These are phyloP conservation scores for Penicillium longicatenatum DNA, from an alignment of 495 filamentous ascomycete genomes.

Conservation along the genomic window DNA sequence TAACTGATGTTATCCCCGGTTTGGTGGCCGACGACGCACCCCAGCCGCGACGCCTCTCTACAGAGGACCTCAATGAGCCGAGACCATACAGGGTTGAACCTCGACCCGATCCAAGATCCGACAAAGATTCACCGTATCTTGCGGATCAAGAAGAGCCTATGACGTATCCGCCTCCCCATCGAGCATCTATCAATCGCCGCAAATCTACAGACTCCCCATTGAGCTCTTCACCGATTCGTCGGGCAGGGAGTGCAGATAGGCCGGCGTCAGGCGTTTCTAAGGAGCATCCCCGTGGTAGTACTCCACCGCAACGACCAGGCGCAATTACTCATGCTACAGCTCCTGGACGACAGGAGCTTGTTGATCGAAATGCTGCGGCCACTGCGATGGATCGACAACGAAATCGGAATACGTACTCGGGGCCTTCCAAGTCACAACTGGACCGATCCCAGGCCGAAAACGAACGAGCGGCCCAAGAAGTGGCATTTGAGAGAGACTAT, in stretches of 20 bases:
- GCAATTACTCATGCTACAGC: conserved; percentile 58
- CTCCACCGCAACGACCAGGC: conserved; percentile 41
- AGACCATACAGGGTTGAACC: conserved; percentile 27
- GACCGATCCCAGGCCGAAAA: conserved; percentile 56
- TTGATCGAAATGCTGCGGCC: conserved; percentile 34
- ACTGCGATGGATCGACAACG: conserved; percentile 51
- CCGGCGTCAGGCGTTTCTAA: conserved; percentile 28
- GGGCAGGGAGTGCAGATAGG: conserved; percentile 42
- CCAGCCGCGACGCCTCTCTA: conserved; percentile 24
- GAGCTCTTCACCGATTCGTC: conserved; percentile 36
- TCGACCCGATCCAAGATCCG: conserved; percentile 24
- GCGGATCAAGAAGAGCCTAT: conserved; percentile 29
- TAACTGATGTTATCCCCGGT: conserved; percentile 79
- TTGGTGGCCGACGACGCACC: conserved; percentile 75
- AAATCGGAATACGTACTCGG: conserved; percentile 51
- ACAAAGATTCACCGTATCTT: conserved; percentile 27
- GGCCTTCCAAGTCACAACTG: conserved; percentile 44
- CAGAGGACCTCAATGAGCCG: conserved; percentile 14
- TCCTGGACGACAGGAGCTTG: conserved; percentile 58
- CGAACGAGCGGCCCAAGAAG: conserved; percentile 80
- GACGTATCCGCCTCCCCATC: conserved; percentile 29
- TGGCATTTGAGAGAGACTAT: conserved; percentile 89
- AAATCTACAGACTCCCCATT: conserved; percentile 45
- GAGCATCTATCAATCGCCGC: conserved; percentile 26
- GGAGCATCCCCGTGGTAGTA: conserved; percentile 27